A percentile compares a stretch with the other conserved stretches of the same genome.
phyloP scores from a whole-genome alignment of 1,139 yeast genomes.

The Spathaspora sp. region DNA sequence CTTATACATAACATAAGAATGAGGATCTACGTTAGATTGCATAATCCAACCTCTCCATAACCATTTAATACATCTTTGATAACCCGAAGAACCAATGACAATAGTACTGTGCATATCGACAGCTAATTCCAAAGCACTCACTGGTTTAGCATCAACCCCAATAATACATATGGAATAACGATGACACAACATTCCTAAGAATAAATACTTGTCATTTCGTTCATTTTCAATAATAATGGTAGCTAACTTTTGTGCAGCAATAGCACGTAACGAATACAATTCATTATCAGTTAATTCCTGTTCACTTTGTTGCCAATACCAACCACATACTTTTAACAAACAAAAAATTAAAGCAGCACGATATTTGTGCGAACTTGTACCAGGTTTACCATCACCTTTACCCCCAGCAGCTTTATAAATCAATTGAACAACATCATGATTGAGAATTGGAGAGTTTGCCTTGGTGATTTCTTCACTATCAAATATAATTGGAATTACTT shows the following conservation, averaged over 20 bases:
- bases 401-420: conserved; percentile 84
- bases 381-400: conserved; percentile 56
- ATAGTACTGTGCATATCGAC: conserved; percentile 82
- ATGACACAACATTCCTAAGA: conserved; percentile 76
- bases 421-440: conserved; percentile 55
- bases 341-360: conserved; percentile 69
- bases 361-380: conserved; percentile 60
- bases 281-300: conserved; percentile 69
- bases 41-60: conserved; percentile 92
- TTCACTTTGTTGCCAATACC: conserved; percentile 68
- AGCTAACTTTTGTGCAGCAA: conserved; percentile 74
- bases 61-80: conserved; percentile 86
- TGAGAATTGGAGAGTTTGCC: conserved; percentile 64
- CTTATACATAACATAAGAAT: conserved; percentile 62
- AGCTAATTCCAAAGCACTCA: conserved; percentile 77
- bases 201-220: conserved; percentile 61
- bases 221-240: conserved; percentile 63
- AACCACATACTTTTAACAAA: conserved; percentile 68
- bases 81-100: conserved; percentile 77
- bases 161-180: conserved; percentile 66
- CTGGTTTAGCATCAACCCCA: conserved; percentile 61
- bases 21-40: conserved; percentile 71
- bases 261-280: conserved; percentile 57
- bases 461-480: conserved; percentile 49
- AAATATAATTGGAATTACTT: conserved; percentile 64